Percentiles rank a stretch among this genome's conserved stretches.
phyloP scores from a whole-genome alignment of 2,329 filamentous ascomycete species.

The Seiridium unicorne region DNA sequence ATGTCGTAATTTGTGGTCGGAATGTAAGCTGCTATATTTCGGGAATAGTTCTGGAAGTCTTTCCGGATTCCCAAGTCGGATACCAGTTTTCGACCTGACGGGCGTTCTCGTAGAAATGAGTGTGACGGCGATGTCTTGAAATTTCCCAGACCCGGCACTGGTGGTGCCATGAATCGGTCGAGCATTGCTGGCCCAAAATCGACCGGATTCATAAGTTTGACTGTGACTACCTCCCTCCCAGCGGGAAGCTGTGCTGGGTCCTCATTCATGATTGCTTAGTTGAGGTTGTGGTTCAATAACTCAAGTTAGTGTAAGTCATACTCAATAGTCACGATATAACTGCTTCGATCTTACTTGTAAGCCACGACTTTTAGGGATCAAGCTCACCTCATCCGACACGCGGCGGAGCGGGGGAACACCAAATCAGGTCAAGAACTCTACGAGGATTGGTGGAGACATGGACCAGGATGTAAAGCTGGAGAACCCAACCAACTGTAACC shows the following conservation, averaged over 20 bases:
- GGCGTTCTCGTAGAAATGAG: constrained; percentile 15
- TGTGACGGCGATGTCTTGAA: constrained; percentile 26
- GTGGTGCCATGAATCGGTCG: constrained; percentile 35
- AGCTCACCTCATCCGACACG: too few species aligned
- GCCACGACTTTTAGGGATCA: too few species aligned
- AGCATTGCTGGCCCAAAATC: constrained; percentile 38
- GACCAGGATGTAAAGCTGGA: too few species aligned
- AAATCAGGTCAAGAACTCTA: too few species aligned
- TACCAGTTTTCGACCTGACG: neutral
- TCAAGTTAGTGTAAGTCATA: too few species aligned
- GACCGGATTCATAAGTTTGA: constrained; percentile 35
- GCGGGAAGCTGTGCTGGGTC: constrained; percentile 12
- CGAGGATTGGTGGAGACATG: too few species aligned
- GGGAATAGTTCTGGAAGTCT: constrained; percentile 7
- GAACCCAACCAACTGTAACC: too few species aligned
- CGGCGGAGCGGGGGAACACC: too few species aligned
- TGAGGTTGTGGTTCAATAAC: too few species aligned
- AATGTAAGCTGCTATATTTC: neutral
- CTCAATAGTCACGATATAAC: too few species aligned
- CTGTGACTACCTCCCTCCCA: constrained; percentile 16
- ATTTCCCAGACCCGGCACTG: constrained; percentile 31
- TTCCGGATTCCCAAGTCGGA: constrained; percentile 12
- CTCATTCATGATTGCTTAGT: too few species aligned
- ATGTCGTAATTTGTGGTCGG: neutral
- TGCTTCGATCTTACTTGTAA: too few species aligned